phyloP scores from a whole-genome alignment of 352 stramenopile species.

The Globisporangium takayamanum region DNA sequence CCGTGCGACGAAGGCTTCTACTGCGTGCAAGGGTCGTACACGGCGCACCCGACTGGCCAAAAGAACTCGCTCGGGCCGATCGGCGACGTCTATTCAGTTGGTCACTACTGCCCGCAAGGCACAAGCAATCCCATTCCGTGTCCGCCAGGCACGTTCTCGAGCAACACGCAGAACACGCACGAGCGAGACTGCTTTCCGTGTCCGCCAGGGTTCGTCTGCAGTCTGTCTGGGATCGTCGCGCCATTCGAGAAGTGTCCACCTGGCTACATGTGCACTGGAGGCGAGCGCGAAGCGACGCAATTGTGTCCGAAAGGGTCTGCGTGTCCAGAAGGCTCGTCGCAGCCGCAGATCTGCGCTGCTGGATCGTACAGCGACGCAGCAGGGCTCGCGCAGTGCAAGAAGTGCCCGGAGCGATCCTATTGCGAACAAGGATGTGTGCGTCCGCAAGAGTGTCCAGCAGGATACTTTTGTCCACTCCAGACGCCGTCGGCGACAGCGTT shows the following conservation, averaged over 20 bases:
- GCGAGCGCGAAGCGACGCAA: constrained; percentile 42
- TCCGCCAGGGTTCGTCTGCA: constrained; percentile 52
- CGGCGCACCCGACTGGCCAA: constrained; percentile 57
- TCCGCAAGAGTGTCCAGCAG: constrained; percentile 48
- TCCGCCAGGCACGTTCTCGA: constrained; percentile 60
- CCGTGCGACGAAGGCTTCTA: constrained; percentile 82
- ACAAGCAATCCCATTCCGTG: constrained; percentile 82
- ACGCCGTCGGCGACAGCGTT: constrained; percentile 42
- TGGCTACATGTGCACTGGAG: constrained; percentile 57
- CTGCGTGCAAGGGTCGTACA: constrained; percentile 84
- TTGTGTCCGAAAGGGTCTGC: constrained; percentile 64
- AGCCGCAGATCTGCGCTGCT: constrained; percentile 46
- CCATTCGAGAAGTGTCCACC: constrained; percentile 42
- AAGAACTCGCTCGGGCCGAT: constrained; percentile 69
- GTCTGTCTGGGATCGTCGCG: constrained; percentile 35
- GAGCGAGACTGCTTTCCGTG: constrained; percentile 65
- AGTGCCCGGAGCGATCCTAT: constrained; percentile 70
- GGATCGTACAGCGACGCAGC: constrained; percentile 63
- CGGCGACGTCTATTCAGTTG: constrained; percentile 57
- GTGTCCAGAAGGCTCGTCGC: constrained; percentile 56
- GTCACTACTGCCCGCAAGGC: constrained; percentile 72
- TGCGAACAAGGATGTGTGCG: constrained; percentile 39
- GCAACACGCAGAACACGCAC: constrained; percentile 54
- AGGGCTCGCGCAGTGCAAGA: constrained; percentile 48
- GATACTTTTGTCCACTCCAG: constrained; percentile 70